phyloP scores from a whole-genome alignment of 495 filamentous ascomycete species.

The Xylaria venustula region DNA sequence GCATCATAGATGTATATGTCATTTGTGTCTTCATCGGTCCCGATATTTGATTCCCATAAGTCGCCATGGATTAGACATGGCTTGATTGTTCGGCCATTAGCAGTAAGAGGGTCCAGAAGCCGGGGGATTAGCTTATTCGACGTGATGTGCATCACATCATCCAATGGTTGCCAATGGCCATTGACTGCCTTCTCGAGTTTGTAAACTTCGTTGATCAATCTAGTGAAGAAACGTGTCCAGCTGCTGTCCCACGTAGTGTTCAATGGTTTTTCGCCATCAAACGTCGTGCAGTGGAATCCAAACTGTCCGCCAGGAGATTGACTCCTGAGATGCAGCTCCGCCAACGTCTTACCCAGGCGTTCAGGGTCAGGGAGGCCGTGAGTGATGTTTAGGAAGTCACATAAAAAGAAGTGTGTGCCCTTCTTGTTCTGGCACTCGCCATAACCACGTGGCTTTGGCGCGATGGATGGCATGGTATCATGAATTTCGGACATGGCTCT shows the following conservation, averaged over 20 bases:
- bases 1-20: slow-evolving; percentile 45
- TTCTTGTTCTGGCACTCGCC: slow-evolving; percentile 6
- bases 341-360: slow-evolving; percentile 21
- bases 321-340: slow-evolving; percentile 37
- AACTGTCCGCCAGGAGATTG: slow-evolving; percentile 47
- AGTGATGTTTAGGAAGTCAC: slow-evolving; percentile 6
- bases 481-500: slow-evolving; percentile 5
- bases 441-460: slow-evolving; percentile 13
- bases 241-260: slow-evolving; percentile 29
- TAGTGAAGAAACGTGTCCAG: slow-evolving; percentile 30
- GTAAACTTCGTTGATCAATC: slow-evolving; percentile 2
- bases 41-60: slow-evolving; percentile 46
- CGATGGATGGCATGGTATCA: slow-evolving; percentile 9
- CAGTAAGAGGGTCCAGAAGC: slow-evolving; percentile 34
- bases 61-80: slow-evolving; percentile 50
- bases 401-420: slow-evolving; percentile 1
- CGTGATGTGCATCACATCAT: slow-evolving; percentile 13
- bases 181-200: neutral
- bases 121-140: slow-evolving; percentile 35
- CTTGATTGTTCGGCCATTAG: slow-evolving; percentile 38
- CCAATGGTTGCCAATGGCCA: slow-evolving; percentile 8
- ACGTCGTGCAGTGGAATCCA: slow-evolving; percentile 48
- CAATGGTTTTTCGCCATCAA: slow-evolving; percentile 40
- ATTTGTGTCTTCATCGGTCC: slow-evolving; percentile 30
- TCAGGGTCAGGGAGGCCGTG: slow-evolving; percentile 34